Evolutionary conservation across 1,284 basidiomycete genomes (phyloP).

Genomic region (Crepidotus sp.): DNA sequence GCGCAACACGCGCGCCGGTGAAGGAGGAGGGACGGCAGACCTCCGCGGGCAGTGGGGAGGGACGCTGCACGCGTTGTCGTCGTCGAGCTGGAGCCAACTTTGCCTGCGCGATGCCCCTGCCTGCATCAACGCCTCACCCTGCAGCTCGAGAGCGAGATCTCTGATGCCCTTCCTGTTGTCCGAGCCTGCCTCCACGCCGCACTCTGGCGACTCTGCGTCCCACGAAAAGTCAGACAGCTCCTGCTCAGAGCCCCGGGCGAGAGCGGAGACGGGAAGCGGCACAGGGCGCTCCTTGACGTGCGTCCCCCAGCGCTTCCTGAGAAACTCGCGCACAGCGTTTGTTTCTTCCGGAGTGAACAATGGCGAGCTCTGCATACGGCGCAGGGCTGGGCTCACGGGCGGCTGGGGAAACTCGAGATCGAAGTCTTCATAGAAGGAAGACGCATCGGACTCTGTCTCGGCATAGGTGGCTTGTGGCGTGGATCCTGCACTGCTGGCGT

Average conservation of each 20-base stretch:
- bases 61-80: background rate
- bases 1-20: constrained; percentile 9
- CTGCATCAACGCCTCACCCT: constrained; percentile 15
- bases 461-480: constrained; percentile 25
- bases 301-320: constrained; percentile 14
- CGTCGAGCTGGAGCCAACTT: constrained; percentile 9
- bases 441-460: constrained; percentile 27
- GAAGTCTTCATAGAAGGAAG: constrained; percentile 27
- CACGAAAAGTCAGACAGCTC: constrained; percentile 10
- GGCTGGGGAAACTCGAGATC: constrained; percentile 35
- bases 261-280: background rate
- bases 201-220: constrained; percentile 13
- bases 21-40: background rate
- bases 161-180: background rate
- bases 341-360: constrained; percentile 26
- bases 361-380: constrained; percentile 36
- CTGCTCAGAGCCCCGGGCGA: background rate
- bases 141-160: constrained; percentile 8
- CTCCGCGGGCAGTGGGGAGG: constrained; percentile 1
- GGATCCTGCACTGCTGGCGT: constrained; percentile 19
- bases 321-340: constrained; percentile 17
- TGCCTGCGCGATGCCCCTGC: constrained; percentile 1
- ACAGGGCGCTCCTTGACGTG: background rate
- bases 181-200: background rate
- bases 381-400: constrained; percentile 30